These are phyloP conservation scores for Chrysoporthe deuterocubensis DNA, from an alignment of 2,329 filamentous ascomycete genomes.

Conservation along the genomic window DNA sequence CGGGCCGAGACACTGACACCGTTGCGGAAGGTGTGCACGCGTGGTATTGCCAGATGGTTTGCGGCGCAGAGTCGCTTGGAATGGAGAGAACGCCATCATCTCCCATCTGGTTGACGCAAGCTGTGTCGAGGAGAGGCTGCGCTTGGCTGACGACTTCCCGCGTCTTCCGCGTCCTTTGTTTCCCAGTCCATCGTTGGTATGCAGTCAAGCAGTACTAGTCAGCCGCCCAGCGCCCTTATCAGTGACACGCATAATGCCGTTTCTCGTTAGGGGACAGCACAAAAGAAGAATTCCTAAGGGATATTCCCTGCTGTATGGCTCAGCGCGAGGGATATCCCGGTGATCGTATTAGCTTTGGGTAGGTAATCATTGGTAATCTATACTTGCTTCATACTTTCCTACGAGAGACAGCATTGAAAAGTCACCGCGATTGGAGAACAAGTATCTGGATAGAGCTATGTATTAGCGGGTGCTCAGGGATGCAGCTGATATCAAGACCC, in stretches of 20 bases:
- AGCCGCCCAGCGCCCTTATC: too few species aligned
- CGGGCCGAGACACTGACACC: neutral
- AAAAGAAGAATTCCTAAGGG: too few species aligned
- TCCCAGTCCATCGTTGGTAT: neutral
- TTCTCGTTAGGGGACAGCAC: too few species aligned
- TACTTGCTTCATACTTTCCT: neutral
- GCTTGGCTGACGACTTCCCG: neutral
- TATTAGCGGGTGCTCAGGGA: neutral
- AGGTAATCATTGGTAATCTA: neutral
- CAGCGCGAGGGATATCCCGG: too few species aligned
- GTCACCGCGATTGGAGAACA: neutral
- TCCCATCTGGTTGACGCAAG: neutral
- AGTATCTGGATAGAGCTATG: neutral
- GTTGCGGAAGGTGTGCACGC: neutral
- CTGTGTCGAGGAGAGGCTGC: neutral
- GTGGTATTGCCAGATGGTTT: neutral
- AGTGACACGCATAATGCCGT: too few species aligned
- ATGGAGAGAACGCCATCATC: neutral
- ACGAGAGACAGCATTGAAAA: neutral
- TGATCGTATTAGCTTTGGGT: too few species aligned
- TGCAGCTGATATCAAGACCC: neutral
- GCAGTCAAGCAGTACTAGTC: neutral
- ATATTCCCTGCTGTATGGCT: too few species aligned
- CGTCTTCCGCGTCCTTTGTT: conserved; percentile 1
- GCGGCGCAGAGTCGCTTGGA: neutral